A percentile compares a stretch with the other conserved stretches of the same genome.
phyloP scores from a whole-genome alignment of 1,139 yeast genomes.

The Petasospora rhodanensis region DNA sequence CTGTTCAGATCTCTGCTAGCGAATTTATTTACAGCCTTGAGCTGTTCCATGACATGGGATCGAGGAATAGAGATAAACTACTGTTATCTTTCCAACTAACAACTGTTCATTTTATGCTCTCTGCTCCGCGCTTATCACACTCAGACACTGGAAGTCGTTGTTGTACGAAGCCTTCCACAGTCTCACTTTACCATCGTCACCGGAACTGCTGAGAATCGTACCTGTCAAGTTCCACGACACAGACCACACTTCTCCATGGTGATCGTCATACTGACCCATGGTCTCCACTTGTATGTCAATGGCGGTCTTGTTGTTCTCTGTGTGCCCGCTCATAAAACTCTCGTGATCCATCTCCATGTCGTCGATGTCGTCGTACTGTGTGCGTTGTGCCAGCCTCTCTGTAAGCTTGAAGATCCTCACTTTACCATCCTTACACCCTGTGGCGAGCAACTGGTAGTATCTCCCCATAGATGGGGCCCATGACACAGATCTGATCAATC shows the following conservation, averaged over 20 bases:
- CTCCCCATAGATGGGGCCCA: slow-evolving; percentile 99
- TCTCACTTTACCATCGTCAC: slow-evolving; percentile 90
- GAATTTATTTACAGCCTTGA: no score
- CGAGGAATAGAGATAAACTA: no score
- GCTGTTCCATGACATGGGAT: no score
- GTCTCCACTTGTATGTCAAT: slow-evolving; percentile 39
- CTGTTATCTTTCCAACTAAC: no score
- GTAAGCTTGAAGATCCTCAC: slow-evolving; percentile 79
- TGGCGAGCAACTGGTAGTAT: slow-evolving; percentile 81
- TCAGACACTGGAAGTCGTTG: slow-evolving; percentile 88
- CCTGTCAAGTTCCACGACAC: slow-evolving; percentile 95
- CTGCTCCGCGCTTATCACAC: slow-evolving; percentile 71
- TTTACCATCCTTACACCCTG: slow-evolving; percentile 93
- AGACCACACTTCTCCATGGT: slow-evolving; percentile 90
- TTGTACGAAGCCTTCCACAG: slow-evolving; percentile 88
- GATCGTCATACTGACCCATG: slow-evolving; percentile 63
- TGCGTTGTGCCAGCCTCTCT: slow-evolving; percentile 35
- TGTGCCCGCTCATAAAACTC: slow-evolving; percentile 11
- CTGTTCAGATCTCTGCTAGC: no score
- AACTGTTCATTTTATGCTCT: slow-evolving; percentile 13
- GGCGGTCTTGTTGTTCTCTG: slow-evolving; percentile 14
- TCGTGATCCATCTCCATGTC: neutral
- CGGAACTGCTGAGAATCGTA: slow-evolving; percentile 86
- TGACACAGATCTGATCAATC: slow-evolving; percentile 80
- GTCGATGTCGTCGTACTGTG: no score